These are phyloP conservation scores for Ophiorrhiza pumila DNA, from an alignment of 257 asterid species.

Conservation along the genomic window DNA sequence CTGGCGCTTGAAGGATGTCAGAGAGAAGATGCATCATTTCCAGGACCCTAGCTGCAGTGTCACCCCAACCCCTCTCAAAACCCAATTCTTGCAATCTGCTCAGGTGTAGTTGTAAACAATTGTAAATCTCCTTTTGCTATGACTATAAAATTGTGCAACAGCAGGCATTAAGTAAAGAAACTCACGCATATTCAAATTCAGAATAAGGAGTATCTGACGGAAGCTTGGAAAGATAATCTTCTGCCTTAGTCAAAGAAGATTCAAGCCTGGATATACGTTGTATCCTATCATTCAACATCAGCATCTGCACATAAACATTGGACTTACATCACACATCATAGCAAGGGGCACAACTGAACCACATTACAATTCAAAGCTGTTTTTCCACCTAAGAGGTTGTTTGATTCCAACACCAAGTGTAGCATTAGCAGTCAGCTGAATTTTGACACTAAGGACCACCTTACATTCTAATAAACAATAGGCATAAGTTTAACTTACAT, in stretches of 20 bases:
- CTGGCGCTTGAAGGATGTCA: conserved; percentile 96
- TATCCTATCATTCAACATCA: conserved; percentile 92
- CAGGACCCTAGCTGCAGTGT: conserved; percentile 62
- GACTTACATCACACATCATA: background rate
- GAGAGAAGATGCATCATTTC: conserved; percentile 90
- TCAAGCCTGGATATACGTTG: conserved; percentile 75
- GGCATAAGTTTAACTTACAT: conserved; percentile 42
- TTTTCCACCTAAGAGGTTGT: background rate
- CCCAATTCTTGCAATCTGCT: conserved; percentile 95
- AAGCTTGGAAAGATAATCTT: conserved; percentile 62
- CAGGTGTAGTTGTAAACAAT: background rate
- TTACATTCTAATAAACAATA: background rate
- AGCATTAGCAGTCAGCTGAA: background rate
- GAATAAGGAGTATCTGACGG: conserved; percentile 64
- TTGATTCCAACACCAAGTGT: background rate
- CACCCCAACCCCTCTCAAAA: conserved; percentile 99
- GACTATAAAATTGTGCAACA: background rate
- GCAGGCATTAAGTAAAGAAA: conserved; percentile 4
- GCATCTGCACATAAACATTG: conserved; percentile 35
- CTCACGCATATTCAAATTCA: conserved; percentile 81
- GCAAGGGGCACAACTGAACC: background rate
- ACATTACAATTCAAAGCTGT: background rate
- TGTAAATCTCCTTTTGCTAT: background rate
- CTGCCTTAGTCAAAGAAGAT: conserved; percentile 71
- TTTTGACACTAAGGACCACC: background rate